phyloP scores from a whole-genome alignment of 23 red algal genomes.

The Gracilaria vermiculophylla region DNA sequence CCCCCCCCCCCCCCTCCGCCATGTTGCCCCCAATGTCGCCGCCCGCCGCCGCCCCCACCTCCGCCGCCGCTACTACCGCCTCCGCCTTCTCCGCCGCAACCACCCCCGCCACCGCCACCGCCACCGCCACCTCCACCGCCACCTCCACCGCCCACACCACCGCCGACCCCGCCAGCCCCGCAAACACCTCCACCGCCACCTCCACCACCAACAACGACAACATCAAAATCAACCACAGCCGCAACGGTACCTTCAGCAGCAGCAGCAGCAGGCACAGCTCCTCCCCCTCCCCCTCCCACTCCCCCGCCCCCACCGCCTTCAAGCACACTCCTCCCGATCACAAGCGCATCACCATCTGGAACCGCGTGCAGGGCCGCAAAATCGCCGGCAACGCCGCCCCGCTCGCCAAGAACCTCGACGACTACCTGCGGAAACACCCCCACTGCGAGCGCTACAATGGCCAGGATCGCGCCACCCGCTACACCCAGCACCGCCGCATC shows the following conservation, averaged over 20 bases:
- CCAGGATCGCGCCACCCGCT: conserved; percentile 64
- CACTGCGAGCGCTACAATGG: conserved; percentile 87
- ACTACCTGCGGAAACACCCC: conserved; percentile 76
- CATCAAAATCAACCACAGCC: too few relatives aligned
- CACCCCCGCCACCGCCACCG: not conserved
- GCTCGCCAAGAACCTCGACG: conserved; percentile 69
- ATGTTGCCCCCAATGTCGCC: not conserved
- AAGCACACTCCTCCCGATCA: conserved; percentile 26
- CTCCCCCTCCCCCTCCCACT: not conserved
- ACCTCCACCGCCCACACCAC: not conserved
- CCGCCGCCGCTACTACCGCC: not conserved
- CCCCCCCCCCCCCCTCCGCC: not conserved
- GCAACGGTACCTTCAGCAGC: too few relatives aligned
- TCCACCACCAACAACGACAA: not conserved
- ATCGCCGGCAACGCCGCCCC: conserved; percentile 93
- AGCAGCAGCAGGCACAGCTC: too few relatives aligned
- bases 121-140: not conserved
- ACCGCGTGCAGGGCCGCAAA: conserved; percentile 83
- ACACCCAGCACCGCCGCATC: conserved; percentile 58
- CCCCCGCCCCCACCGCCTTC: not conserved
- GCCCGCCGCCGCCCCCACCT: not conserved
- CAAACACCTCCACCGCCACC: not conserved
- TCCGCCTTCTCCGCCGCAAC: not conserved
- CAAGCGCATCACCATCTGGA: conserved; percentile 91
- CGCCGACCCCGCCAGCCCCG: not conserved